Conservation (phyloP, 768 basidiomycete genomes). For the Agaricus sinodeliciosus region DNA sequence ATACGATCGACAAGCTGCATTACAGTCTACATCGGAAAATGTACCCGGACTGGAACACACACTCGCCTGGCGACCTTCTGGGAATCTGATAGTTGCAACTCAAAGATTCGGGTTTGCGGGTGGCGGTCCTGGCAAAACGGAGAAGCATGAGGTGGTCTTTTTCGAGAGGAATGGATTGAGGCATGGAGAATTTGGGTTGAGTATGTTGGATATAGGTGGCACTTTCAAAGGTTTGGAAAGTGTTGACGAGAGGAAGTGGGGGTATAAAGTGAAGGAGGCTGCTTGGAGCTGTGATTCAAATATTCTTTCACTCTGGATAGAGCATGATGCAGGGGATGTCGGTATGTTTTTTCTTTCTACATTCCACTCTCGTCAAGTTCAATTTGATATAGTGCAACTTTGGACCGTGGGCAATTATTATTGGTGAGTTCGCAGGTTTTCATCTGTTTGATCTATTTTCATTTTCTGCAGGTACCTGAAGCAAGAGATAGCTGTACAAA, state of each 20-base stretch:
- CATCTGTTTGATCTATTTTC: neutral
- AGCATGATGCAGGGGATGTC: constrained; percentile 58
- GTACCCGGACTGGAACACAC: constrained; percentile 78
- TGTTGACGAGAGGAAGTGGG: constrained; percentile 40
- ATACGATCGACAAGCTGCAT: constrained; percentile 63
- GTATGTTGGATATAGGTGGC: constrained; percentile 25
- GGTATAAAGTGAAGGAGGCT: constrained; percentile 69
- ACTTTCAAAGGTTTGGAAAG: constrained; percentile 26
- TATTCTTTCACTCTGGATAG: constrained; percentile 81
- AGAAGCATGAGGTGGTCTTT: constrained; percentile 82
- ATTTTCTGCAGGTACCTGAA: constrained; percentile 72
- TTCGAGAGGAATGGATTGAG: constrained; percentile 93
- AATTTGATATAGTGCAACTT: constrained; percentile 61
- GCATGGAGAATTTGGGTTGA: constrained; percentile 81
- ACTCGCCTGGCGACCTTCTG: constrained; percentile 82
- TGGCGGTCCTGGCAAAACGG: constrained; percentile 58
- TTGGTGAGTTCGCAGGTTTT: constrained; percentile 43
- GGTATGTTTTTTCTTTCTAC: constrained; percentile 37
- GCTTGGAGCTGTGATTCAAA: constrained; percentile 87
- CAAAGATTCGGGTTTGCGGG: constrained; percentile 80
- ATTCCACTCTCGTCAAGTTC: neutral
- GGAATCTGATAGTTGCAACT: constrained; percentile 75
- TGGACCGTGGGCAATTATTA: constrained; percentile 96
- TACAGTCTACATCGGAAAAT: constrained; percentile 82
- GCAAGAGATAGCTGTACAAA: constrained; percentile 66